Evolutionary conservation across 2,329 filamentous ascomycete genomes (phyloP), one percentile per base, ranked within the genome.

Genomic region (Trichoderma cornu-damae): DNA sequence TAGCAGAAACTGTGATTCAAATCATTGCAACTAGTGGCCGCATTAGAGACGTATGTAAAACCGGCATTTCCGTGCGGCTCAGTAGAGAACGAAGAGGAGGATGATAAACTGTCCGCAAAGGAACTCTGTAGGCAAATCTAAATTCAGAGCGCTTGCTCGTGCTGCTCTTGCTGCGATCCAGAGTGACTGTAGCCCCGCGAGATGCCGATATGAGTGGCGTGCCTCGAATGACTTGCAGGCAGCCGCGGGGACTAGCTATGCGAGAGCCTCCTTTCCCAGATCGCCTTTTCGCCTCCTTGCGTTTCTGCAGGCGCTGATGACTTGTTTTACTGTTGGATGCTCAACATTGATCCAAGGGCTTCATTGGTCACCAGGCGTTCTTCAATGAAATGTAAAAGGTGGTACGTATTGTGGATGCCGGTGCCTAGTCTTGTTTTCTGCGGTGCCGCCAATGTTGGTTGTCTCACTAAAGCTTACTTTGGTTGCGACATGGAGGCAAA

Each of bases 221-320:
- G 32, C 42, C n/a, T 26, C 11, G 16, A 34, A 58, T 58, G 57
- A 53, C 57, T 58, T 58, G 57, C 57, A 58, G 57, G 57, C 49
- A 58, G 49, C 47, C 55, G 42, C 52, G 32, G 48, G 35, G 18
- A 35, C 51, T 54, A 54, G 32, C 51, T 20, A 55, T 46, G 56
- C 56, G 40, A 34, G 49, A 58, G 35, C 48, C 48, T 34, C 37
- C 44, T 56, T 34, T 9, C 34, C 44, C 53, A 47, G 38, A 44
- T 58, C 22, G 32, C 57, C n/a, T 46, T 37, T 43, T 52, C 44
- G 48, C 49, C 49, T 53, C 35, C 32, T 30, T 34, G 20, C 16
- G 42, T 38, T 55, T 55, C 42, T 35, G 12, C 52, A 47, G 42
- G 38, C 32, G 42, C 42, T 37, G 42, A 7, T 54, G 52, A 37